Conservation (phyloP, 139 green algal genomes). For the Volvox reticuliferus region DNA sequence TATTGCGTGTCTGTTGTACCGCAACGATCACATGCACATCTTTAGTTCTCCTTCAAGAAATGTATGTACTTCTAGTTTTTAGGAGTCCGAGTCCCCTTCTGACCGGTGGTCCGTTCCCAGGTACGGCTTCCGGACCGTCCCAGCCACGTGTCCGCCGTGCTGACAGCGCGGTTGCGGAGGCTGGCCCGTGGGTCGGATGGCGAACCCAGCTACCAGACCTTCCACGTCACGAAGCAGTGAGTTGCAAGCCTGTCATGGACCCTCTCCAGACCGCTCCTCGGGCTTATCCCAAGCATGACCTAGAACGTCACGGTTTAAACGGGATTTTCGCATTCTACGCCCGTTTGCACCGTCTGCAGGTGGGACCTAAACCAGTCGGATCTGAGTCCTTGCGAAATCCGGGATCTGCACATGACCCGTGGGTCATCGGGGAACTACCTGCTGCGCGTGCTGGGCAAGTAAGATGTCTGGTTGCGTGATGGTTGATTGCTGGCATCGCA, state of each 20-base stretch:
- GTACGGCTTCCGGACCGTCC: slow-evolving; percentile 14
- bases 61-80: too few relatives aligned
- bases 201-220: slow-evolving; percentile 15
- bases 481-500: too few relatives aligned
- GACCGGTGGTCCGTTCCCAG: background rate
- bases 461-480: too few relatives aligned
- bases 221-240: background rate
- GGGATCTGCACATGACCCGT: slow-evolving; percentile 15
- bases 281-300: too few relatives aligned
- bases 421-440: background rate
- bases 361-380: slow-evolving; percentile 2
- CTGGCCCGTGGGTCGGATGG: slow-evolving; percentile 4
- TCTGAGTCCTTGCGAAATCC: background rate
- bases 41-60: too few relatives aligned
- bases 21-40: too few relatives aligned
- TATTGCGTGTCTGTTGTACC: too few relatives aligned
- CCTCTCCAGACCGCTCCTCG: too few relatives aligned
- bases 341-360: too few relatives aligned
- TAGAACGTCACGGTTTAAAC: too few relatives aligned
- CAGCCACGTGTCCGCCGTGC: background rate
- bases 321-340: too few relatives aligned
- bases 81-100: too few relatives aligned
- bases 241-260: background rate
- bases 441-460: slow-evolving; percentile 23
- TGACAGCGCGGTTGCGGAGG: background rate